Percentiles rank a stretch among this genome's conserved stretches.
phyloP scores from a whole-genome alignment of 1,284 basidiomycete species.

The Fomitopsis palustris region DNA sequence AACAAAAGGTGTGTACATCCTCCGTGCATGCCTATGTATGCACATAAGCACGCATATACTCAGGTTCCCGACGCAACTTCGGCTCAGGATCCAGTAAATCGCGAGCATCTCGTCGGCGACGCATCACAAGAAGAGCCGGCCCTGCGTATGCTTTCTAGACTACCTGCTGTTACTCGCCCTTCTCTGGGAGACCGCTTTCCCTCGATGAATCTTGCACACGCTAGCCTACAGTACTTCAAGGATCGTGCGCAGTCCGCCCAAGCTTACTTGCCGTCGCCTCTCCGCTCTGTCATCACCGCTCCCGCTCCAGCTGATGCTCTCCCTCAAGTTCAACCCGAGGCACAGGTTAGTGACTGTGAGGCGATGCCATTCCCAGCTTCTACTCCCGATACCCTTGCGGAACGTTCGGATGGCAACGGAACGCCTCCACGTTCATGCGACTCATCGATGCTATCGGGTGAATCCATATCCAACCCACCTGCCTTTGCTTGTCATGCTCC shows the following conservation, averaged over 20 bases:
- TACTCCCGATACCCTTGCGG: too few relatives aligned
- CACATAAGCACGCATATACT: background rate
- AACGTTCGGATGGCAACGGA: too few relatives aligned
- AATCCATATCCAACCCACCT: too few relatives aligned
- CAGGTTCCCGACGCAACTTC: background rate
- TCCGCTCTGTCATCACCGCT: background rate
- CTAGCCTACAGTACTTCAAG: background rate
- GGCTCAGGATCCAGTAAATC: background rate
- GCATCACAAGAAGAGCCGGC: background rate
- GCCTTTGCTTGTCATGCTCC: too few relatives aligned
- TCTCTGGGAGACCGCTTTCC: background rate
- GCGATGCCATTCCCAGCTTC: background rate
- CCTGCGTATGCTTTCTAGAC: background rate
- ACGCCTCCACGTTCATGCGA: too few relatives aligned
- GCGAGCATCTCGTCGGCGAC: background rate
- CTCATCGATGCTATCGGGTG: too few relatives aligned
- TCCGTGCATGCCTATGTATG: background rate
- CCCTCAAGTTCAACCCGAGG: background rate
- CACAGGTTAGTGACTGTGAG: background rate
- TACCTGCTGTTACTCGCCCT: background rate
- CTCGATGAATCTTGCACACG: background rate
- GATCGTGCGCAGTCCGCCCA: background rate
- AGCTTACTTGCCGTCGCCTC: background rate
- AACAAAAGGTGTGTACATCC: background rate
- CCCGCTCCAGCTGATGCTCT: background rate